Evolutionary conservation across 805 yeast genomes (phyloP).

Genomic region (Cyberlindnera veronae): DNA sequence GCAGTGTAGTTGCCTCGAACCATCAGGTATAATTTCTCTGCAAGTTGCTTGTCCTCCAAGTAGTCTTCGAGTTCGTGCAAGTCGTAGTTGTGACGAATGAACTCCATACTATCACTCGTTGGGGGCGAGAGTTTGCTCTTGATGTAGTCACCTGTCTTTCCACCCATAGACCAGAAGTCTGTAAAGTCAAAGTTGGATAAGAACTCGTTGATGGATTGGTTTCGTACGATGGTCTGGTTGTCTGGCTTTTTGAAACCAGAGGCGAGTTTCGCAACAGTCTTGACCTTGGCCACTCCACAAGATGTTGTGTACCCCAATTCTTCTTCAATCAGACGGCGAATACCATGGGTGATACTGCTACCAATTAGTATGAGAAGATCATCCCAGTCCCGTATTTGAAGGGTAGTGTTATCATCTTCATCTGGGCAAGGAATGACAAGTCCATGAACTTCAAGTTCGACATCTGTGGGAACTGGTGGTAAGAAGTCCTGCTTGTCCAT

Average conservation of each 20-base stretch:
- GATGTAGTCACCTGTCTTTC: constrained; percentile 70
- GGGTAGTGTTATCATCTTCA: constrained; percentile 12
- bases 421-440: constrained; percentile 14
- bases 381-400: constrained; percentile 74
- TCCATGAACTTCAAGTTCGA: constrained; percentile 31
- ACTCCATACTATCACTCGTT: constrained; percentile 51
- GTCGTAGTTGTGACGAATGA: constrained; percentile 48
- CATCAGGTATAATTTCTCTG: constrained; percentile 53
- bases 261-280: constrained; percentile 80
- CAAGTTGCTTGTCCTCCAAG: constrained; percentile 45
- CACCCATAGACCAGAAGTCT: constrained; percentile 91
- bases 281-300: constrained; percentile 77
- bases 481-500: constrained; percentile 20
- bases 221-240: constrained; percentile 72
- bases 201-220: constrained; percentile 46
- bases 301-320: constrained; percentile 81
- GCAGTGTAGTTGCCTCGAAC: constrained; percentile 59
- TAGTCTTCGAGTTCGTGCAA: constrained; percentile 35
- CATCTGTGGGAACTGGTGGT: constrained; percentile 40
- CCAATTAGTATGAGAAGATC: constrained; percentile 70
- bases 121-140: constrained; percentile 38
- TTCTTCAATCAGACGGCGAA: constrained; percentile 50
- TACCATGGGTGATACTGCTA: constrained; percentile 49
- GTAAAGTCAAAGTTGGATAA: constrained; percentile 57
- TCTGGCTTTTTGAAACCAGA: constrained; percentile 84